phyloP scores from a whole-genome alignment of 208 protist genomes.

The Trypanosoma platydactyli region DNA sequence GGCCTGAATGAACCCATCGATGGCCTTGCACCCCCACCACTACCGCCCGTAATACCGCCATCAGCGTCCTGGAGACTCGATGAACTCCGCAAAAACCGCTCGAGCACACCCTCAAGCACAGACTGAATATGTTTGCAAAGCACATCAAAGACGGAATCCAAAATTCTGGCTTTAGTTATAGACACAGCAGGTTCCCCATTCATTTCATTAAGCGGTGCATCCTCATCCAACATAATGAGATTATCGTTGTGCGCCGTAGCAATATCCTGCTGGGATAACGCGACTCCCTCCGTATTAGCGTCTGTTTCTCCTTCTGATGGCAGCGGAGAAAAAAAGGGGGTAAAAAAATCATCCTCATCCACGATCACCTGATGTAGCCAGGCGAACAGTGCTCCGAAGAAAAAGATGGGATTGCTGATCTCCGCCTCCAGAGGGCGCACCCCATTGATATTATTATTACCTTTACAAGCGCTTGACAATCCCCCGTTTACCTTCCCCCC shows the following conservation, averaged over 20 bases:
- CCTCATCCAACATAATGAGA: background rate
- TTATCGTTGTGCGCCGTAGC: background rate
- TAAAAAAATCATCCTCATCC: slow-evolving; percentile 77
- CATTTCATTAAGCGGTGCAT: background rate
- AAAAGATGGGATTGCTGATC: slow-evolving; percentile 75
- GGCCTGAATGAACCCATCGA: slow-evolving; percentile 12
- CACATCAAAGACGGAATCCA: slow-evolving; percentile 67
- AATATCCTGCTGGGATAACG: background rate
- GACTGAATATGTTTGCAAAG: slow-evolving; percentile 65
- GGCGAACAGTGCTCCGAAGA: slow-evolving; percentile 83
- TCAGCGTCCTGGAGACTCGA: slow-evolving; percentile 32
- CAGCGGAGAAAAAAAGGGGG: slow-evolving; percentile 36
- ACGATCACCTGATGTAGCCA: slow-evolving; percentile 86
- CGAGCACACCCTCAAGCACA: slow-evolving; percentile 62
- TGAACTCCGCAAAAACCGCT: slow-evolving; percentile 47
- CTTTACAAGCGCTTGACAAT: background rate
- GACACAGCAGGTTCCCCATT: slow-evolving; percentile 2
- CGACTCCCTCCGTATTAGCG: background rate
- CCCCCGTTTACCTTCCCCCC: slow-evolving; percentile 10
- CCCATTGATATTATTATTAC: slow-evolving; percentile 24
- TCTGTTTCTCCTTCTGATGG: background rate
- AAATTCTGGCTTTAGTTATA: slow-evolving; percentile 31
- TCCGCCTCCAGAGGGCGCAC: slow-evolving; percentile 76
- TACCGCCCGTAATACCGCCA: background rate
- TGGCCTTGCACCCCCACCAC: background rate